Conservation (phyloP, 2,329 filamentous ascomycete genomes). For the Exophiala xenobiotica region DNA sequence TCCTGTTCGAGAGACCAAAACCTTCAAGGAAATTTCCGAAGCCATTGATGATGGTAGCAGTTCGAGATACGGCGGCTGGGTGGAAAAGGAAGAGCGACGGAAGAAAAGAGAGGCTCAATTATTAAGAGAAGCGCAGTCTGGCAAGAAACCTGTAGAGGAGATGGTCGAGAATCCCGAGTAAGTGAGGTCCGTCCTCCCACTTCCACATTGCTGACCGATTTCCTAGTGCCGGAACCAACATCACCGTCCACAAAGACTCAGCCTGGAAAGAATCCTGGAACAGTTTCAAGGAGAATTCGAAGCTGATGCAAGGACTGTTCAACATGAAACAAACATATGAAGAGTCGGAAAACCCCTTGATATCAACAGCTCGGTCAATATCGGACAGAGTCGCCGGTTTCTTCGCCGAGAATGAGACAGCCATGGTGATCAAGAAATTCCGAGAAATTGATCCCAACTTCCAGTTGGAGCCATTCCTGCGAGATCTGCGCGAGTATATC, state of each 20-base stretch:
- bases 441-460: slow-evolving; percentile 92
- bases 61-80: slow-evolving; percentile 92
- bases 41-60: slow-evolving; percentile 97
- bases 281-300: slow-evolving; percentile 87
- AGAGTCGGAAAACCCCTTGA: slow-evolving; percentile 94
- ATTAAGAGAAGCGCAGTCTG: slow-evolving; percentile 56
- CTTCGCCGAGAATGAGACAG: slow-evolving; percentile 98
- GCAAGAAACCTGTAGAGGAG: slow-evolving; percentile 57
- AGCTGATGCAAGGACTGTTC: slow-evolving; percentile 84
- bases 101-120: slow-evolving; percentile 74
- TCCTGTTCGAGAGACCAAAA: slow-evolving; percentile 90
- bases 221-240: slow-evolving; percentile 83
- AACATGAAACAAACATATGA: slow-evolving; percentile 83
- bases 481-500: slow-evolving; percentile 96
- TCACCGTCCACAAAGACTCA: slow-evolving; percentile 94
- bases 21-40: slow-evolving; percentile 88
- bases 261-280: slow-evolving; percentile 99
- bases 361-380: slow-evolving; percentile 89
- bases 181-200: slow-evolving; percentile 39
- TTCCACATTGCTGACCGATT: slow-evolving; percentile 5
- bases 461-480: slow-evolving; percentile 90
- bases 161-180: slow-evolving; percentile 85
- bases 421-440: slow-evolving; percentile 97
- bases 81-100: slow-evolving; percentile 90
- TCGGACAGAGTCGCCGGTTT: slow-evolving; percentile 91